Conservation (phyloP, 139 green algal species). For the Chlamydomonas eustigma region DNA sequence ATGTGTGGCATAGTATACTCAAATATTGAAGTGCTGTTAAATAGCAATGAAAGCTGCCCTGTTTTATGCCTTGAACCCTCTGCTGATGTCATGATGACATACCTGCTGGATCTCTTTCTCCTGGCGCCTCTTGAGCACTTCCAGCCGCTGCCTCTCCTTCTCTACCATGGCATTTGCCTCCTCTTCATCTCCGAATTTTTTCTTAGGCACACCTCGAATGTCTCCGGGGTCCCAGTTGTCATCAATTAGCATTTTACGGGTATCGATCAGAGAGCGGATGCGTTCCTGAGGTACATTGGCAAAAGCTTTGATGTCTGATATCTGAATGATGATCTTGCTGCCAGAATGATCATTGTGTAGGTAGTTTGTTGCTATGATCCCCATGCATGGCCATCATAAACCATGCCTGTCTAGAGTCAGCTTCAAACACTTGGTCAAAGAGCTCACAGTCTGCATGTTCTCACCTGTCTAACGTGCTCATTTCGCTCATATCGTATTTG, state of each 20-base stretch:
- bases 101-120: constrained; percentile 53
- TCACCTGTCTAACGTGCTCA: constrained; percentile 64
- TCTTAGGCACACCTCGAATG: neutral
- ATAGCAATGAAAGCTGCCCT: too few relatives aligned
- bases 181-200: neutral
- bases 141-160: constrained; percentile 73
- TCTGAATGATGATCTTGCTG: too few relatives aligned
- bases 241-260: constrained; percentile 60
- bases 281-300: constrained; percentile 10
- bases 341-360: too few relatives aligned
- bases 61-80: too few relatives aligned
- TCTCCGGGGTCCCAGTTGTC: constrained; percentile 20
- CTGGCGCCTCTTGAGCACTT: constrained; percentile 74
- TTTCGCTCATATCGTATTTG: constrained; percentile 63
- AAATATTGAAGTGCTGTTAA: too few relatives aligned
- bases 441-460: neutral
- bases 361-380: too few relatives aligned
- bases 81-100: too few relatives aligned
- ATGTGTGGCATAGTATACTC: too few relatives aligned
- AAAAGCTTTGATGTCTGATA: too few relatives aligned
- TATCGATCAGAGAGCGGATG: constrained; percentile 51
- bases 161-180: constrained; percentile 50
- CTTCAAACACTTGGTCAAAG: too few relatives aligned
- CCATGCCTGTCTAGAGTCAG: too few relatives aligned
- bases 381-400: too few relatives aligned